phyloP scores from a whole-genome alignment of 1,284 basidiomycete species.

The Trichosporon coremiiforme region DNA sequence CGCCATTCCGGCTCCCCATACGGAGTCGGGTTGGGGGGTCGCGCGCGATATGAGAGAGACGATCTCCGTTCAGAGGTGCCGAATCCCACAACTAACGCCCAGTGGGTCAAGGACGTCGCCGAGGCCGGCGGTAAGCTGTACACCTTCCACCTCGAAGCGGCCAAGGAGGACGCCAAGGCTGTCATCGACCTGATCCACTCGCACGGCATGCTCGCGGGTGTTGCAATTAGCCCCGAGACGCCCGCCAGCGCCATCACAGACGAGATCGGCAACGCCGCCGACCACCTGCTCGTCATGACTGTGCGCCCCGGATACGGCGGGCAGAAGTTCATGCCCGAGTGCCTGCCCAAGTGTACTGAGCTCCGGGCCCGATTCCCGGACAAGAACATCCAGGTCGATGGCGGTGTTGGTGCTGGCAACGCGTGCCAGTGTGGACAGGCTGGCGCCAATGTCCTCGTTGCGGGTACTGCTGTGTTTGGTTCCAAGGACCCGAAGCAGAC shows the following conservation, averaged over 20 bases:
- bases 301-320: slow-evolving; percentile 91
- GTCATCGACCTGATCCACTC: slow-evolving; percentile 74
- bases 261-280: slow-evolving; percentile 73
- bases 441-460: slow-evolving; percentile 96
- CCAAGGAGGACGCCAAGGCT: slow-evolving; percentile 67
- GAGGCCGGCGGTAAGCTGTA: slow-evolving; percentile 92
- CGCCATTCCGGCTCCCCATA: too few relatives aligned
- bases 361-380: slow-evolving; percentile 85
- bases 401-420: slow-evolving; percentile 90
- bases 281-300: slow-evolving; percentile 97
- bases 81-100: too few relatives aligned
- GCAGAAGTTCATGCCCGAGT: slow-evolving; percentile 93
- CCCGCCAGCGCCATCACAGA: slow-evolving; percentile 81
- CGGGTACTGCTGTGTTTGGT: slow-evolving; percentile 93
- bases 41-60: too few relatives aligned
- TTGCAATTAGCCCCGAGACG: slow-evolving; percentile 93
- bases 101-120: slow-evolving; percentile 97
- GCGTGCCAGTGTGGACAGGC: slow-evolving; percentile 87
- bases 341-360: slow-evolving; percentile 77
- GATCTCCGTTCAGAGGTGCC: too few relatives aligned
- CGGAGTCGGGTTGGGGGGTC: too few relatives aligned
- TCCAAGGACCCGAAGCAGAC: slow-evolving; percentile 76
- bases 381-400: slow-evolving; percentile 93
- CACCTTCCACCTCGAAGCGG: slow-evolving; percentile 97
- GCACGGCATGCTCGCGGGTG: slow-evolving; percentile 77